phyloP scores from a whole-genome alignment of 1,284 basidiomycete genomes.

The Cryptococcus neoformans region DNA sequence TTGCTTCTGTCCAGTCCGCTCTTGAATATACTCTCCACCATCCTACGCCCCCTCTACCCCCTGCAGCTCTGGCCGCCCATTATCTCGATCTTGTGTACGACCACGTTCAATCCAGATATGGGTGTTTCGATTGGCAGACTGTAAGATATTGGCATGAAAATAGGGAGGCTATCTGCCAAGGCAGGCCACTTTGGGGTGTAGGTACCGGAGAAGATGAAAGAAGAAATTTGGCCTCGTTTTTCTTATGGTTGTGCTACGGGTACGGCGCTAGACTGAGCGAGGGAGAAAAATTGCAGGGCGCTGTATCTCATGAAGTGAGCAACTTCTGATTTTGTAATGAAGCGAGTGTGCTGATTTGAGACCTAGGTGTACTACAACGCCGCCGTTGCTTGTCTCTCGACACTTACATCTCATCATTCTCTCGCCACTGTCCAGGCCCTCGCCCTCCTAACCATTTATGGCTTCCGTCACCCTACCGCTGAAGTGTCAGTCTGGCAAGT shows the following conservation, averaged over 20 bases:
- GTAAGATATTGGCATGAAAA: slow-evolving; percentile 28
- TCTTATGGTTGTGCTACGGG: slow-evolving; percentile 31
- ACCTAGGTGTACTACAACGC: slow-evolving; percentile 28
- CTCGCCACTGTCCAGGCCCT: slow-evolving; percentile 29
- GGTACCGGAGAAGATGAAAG: slow-evolving; percentile 22
- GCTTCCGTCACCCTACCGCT: slow-evolving; percentile 27
- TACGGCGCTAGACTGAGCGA: slow-evolving; percentile 29
- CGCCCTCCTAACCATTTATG: slow-evolving; percentile 26
- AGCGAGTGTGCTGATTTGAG: not conserved
- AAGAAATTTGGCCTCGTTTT: slow-evolving; percentile 24
- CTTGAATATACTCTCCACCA: slow-evolving; percentile 26
- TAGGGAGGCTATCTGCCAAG: slow-evolving; percentile 25
- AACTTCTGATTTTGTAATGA: not conserved
- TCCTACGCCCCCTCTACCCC: slow-evolving; percentile 24
- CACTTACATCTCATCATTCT: slow-evolving; percentile 26
- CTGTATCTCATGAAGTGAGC: slow-evolving; percentile 28
- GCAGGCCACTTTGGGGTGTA: slow-evolving; percentile 23
- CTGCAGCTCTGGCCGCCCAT: slow-evolving; percentile 19
- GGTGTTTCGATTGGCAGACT: slow-evolving; percentile 28
- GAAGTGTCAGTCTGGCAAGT: slow-evolving; percentile 32
- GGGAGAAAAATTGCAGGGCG: slow-evolving; percentile 23
- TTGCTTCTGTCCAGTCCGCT: slow-evolving; percentile 25
- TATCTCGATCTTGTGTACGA: slow-evolving; percentile 25
- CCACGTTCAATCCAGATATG: slow-evolving; percentile 33
- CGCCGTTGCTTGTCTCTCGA: slow-evolving; percentile 29